Conservation (phyloP, 345 rosid species). For the Citropsis articulata region DNA sequence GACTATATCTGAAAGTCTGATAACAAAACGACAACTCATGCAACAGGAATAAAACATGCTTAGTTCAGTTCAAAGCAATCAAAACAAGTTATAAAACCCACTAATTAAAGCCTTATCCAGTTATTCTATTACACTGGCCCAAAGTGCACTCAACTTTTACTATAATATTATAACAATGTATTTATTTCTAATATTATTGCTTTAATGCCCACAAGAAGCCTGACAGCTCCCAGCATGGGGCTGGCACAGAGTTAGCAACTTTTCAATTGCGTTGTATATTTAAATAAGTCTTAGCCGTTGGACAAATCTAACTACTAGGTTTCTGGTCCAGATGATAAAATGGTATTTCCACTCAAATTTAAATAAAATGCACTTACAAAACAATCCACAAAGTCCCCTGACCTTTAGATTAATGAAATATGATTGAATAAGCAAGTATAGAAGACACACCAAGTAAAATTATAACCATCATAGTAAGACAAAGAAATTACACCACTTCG, state of each 20-base stretch:
- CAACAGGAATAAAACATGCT: not conserved
- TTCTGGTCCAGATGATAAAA: not conserved
- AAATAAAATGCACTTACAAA: not conserved
- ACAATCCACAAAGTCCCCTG: not conserved
- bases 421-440: not conserved
- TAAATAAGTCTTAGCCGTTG: not conserved
- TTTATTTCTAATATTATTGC: not conserved
- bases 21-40: not conserved
- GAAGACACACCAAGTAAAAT: not conserved
- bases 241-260: not conserved
- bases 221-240: not conserved
- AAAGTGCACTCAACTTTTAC: not conserved
- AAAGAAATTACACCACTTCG: not conserved
- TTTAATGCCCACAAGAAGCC: not conserved
- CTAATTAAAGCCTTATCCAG: not conserved
- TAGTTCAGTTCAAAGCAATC: not conserved
- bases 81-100: slow-evolving; percentile 1
- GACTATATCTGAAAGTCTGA: not conserved
- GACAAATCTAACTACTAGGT: not conserved
- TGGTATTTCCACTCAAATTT: too few species aligned
- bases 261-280: too few species aligned
- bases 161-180: not conserved
- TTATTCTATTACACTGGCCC: not conserved
- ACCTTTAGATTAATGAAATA: not conserved
- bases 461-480: not conserved